Evolutionary conservation across 306 rosid genomes (phyloP), one percentile per base, ranked within the genome.

Genomic region (Cicer chorassanicum): DNA sequence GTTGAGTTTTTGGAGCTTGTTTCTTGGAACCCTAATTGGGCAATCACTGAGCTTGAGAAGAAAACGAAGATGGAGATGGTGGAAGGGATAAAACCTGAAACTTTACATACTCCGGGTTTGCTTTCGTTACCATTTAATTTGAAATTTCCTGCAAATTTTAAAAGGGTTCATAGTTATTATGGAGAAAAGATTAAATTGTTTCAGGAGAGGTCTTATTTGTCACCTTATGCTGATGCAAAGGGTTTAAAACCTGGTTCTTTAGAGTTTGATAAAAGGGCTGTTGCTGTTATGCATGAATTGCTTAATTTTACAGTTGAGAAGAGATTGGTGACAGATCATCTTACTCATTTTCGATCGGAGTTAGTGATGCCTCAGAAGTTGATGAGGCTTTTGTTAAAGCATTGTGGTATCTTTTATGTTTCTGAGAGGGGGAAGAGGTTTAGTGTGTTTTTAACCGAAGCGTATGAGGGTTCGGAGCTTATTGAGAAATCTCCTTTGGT

Each of bases 391-490:
- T 82, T 93, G 79, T 74, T 93, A 75, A 93, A 91, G 85, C 96
- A 91, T 72, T 77, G 86, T 66, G 96, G 97, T 38, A 87, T 93
- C 4, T 93, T 93, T 80, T 91, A 91, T 69, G 98, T 93, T 2
- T 91, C 96, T 0, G 98, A 93, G 93, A 87, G 97, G 53, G 97
- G 98, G 77, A 91, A 89, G 92, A 86, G 98, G 81, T 90, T 89
- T 62, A 78, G 82, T 62, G 96, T 93, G 69, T 89, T 89, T 82
- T 76, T 93, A 44, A 91, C 84, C 0, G 96, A 90, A 77, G 96
- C 93, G 57, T 93, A 89, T 74, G 90, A 89, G 4, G 90, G 91
- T 13, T 75, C 88, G 10, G 93, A 88, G 82, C 84, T 91, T 56
- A 82, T 91, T 74, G 88, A 93, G 80, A 91, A 90, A 77, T 83